Conservation (phyloP, 75 land plant genomes). For the Sequoiadendron giganteum region DNA sequence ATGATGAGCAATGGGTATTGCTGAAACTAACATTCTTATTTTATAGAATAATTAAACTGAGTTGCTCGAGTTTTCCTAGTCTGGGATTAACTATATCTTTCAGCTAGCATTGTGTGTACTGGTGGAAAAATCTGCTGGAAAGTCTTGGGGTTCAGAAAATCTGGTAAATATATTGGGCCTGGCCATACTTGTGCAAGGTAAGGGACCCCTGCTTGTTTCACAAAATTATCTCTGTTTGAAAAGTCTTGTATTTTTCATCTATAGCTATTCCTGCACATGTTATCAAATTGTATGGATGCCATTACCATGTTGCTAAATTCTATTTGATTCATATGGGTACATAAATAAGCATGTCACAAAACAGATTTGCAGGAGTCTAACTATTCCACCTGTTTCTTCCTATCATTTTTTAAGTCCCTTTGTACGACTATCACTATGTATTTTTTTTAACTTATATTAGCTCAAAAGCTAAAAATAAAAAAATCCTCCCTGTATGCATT, state of each 20-base stretch:
- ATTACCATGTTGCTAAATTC: neutral
- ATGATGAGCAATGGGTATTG: neutral
- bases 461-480: neutral
- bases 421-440: too few species aligned
- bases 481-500: neutral
- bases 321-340: neutral
- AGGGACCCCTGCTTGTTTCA: slow-evolving; percentile 53
- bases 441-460: too few species aligned
- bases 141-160: slow-evolving; percentile 63
- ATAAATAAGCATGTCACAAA: neutral
- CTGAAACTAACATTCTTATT: neutral
- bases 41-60: neutral
- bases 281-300: neutral
- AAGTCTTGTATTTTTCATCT: slow-evolving; percentile 54
- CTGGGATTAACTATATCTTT: neutral
- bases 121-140: neutral
- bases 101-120: neutral
- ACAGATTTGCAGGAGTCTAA: neutral
- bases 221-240: slow-evolving; percentile 55
- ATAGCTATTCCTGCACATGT: slow-evolving; percentile 56
- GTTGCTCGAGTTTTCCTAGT: neutral
- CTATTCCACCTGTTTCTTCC: neutral
- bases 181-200: slow-evolving; percentile 94
- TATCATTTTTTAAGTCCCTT: too few species aligned
- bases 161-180: slow-evolving; percentile 85